Conservation (phyloP, 257 asterid species). For the Verbena officinalis region DNA sequence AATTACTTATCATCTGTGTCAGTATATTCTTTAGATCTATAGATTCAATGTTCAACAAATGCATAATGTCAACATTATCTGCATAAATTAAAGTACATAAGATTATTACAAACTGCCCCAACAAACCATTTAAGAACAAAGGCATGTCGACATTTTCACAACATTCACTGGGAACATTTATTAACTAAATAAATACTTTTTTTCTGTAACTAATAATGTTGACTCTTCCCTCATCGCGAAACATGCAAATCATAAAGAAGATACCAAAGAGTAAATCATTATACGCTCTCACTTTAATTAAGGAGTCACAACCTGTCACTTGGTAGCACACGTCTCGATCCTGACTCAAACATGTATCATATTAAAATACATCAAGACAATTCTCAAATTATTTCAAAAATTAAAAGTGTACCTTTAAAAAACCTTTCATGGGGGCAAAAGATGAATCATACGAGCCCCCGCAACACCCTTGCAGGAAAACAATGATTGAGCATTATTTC, state of each 20-base stretch:
- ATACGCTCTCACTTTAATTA: slow-evolving; percentile 26
- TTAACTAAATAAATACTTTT: slow-evolving; percentile 21
- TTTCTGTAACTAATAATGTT: slow-evolving; percentile 27
- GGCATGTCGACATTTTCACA: slow-evolving; percentile 29
- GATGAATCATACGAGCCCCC: slow-evolving; percentile 34
- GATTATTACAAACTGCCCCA: slow-evolving; percentile 22
- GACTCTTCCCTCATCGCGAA: slow-evolving; percentile 33
- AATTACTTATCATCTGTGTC: slow-evolving; percentile 17
- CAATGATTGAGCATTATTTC: slow-evolving; percentile 32
- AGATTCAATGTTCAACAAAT: slow-evolving; percentile 29
- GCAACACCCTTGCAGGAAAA: slow-evolving; percentile 28
- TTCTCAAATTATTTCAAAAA: slow-evolving; percentile 26
- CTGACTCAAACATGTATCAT: slow-evolving; percentile 35
- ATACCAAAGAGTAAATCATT: slow-evolving; percentile 25
- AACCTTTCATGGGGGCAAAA: slow-evolving; percentile 34
- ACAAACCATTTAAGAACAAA: slow-evolving; percentile 17
- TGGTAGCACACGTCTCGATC: slow-evolving; percentile 26
- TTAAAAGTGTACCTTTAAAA: slow-evolving; percentile 35
- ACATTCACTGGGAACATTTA: slow-evolving; percentile 23
- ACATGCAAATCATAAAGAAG: slow-evolving; percentile 41
- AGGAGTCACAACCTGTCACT: slow-evolving; percentile 37
- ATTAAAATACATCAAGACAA: slow-evolving; percentile 34
- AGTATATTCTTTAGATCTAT: slow-evolving; percentile 32
- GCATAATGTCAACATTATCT: slow-evolving; percentile 8
- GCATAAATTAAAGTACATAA: slow-evolving; percentile 17